A percentile compares a stretch with the other conserved stretches of the same genome.
These are phyloP conservation scores for Colletotrichum spinosum DNA, from an alignment of 2,329 filamentous ascomycete genomes.

Conservation along the genomic window DNA sequence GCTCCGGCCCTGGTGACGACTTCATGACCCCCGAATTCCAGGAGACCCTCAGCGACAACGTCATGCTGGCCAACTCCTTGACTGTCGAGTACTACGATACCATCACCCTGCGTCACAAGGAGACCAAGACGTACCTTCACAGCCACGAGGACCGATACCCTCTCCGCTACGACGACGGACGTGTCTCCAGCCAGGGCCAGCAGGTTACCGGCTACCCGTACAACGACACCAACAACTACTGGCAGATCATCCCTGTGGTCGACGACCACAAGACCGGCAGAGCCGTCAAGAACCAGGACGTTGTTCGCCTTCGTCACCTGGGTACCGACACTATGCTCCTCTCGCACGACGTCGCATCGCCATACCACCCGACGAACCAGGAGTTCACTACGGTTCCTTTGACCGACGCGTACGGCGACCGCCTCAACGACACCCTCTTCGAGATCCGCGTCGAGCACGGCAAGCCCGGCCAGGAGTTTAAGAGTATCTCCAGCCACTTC, in stretches of 20 bases:
- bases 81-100: conserved; percentile 91
- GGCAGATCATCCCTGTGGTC: conserved; percentile 85
- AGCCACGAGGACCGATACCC: conserved; percentile 92
- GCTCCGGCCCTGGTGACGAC: conserved; percentile 94
- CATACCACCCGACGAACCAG: conserved; percentile 96
- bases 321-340: conserved; percentile 88
- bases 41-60: conserved; percentile 94
- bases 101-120: conserved; percentile 93
- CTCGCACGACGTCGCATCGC: conserved; percentile 96
- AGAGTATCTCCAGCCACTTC: conserved; percentile 91
- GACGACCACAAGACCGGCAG: conserved; percentile 70
- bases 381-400: conserved; percentile 89
- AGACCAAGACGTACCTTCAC: conserved; percentile 96
- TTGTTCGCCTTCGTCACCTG: conserved; percentile 87
- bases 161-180: conserved; percentile 94
- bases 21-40: conserved; percentile 99
- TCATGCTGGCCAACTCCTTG: conserved; percentile 88
- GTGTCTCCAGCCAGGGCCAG: conserved; percentile 96
- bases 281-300: conserved; percentile 83
- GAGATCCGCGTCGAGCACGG: conserved; percentile 91
- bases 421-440: conserved; percentile 91
- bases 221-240: conserved; percentile 99
- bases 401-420: conserved; percentile 78
- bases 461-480: conserved; percentile 86
- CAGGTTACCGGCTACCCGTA: conserved; percentile 98